phyloP scores from a whole-genome alignment of 371 early-diverging fungal genomes.

The Rhizopus sp. region DNA sequence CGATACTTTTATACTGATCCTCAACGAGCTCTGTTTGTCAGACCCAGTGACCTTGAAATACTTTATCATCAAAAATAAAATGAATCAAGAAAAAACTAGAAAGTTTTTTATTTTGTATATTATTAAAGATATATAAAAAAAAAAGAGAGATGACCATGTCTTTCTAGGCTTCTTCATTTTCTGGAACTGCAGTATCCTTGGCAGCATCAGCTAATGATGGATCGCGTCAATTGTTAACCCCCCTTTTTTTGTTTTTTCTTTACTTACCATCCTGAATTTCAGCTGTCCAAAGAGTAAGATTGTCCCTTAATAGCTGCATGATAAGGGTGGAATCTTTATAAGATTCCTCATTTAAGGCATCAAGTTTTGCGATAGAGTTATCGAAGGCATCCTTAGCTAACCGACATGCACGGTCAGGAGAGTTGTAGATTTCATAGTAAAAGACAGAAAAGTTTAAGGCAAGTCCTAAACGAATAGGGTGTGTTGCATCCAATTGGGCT shows the following conservation, averaged over 20 bases:
- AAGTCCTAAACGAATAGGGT: constrained; percentile 99
- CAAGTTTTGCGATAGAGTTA: constrained; percentile 98
- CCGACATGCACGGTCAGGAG: constrained; percentile 98
- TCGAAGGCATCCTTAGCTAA: constrained; percentile 99
- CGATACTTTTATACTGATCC: constrained; percentile 35
- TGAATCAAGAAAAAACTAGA: no score
- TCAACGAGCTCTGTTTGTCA: constrained; percentile 33
- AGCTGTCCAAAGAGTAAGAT: constrained; percentile 99
- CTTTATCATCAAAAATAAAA: constrained; percentile 8
- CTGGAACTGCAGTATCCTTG: no score
- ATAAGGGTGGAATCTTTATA: constrained; percentile 99
- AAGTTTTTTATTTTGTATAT: no score
- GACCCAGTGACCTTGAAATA: constrained; percentile 29
- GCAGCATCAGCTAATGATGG: no score
- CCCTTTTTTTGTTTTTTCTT: not conserved
- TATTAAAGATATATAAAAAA: no score
- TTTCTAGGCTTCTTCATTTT: no score
- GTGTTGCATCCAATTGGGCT: constrained; percentile 93
- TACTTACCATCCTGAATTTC: constrained; percentile 84
- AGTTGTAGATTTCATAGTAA: constrained; percentile 99
- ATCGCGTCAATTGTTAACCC: no score
- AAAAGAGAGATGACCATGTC: no score
- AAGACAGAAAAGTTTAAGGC: constrained; percentile 99
- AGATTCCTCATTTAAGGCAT: constrained; percentile 97
- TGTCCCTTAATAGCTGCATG: constrained; percentile 99